These are phyloP conservation scores for Helichrysum umbraculigerum DNA, from an alignment of 129 eudicot genomes.

Conservation along the genomic window DNA sequence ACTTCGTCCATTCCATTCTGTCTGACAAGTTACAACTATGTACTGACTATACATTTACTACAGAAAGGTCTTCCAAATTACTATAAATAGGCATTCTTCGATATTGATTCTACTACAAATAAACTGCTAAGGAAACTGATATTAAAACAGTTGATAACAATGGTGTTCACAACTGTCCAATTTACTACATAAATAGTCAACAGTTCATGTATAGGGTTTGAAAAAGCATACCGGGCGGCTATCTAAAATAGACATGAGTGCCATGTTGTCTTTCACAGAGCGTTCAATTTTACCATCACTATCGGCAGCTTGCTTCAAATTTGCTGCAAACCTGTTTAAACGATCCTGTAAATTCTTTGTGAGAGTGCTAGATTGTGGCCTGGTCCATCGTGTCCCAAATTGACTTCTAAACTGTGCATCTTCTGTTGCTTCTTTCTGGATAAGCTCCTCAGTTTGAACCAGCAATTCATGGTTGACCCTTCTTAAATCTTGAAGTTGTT, in stretches of 20 bases:
- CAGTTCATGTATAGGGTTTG: constrained; percentile 8
- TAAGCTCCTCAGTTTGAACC: constrained; percentile 79
- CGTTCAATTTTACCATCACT: constrained; percentile 88
- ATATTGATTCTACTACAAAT: background rate
- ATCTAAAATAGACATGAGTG: constrained; percentile 85
- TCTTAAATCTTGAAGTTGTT: constrained; percentile 73
- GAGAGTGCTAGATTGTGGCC: constrained; percentile 83
- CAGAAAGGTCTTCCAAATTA: background rate
- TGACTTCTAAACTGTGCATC: constrained; percentile 87
- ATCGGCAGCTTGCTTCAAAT: constrained; percentile 86
- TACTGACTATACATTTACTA: too few species aligned
- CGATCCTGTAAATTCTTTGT: constrained; percentile 84
- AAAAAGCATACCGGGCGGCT: constrained; percentile 64
- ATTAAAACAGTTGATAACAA: background rate
- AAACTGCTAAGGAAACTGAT: background rate
- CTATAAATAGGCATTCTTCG: background rate
- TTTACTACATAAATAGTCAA: constrained; percentile 4
- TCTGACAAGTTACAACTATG: too few species aligned
- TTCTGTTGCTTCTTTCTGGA: constrained; percentile 86
- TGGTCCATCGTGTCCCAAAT: constrained; percentile 89
- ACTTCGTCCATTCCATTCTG: too few species aligned
- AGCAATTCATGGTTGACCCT: constrained; percentile 82
- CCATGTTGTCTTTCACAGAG: constrained; percentile 73
- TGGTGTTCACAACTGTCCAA: background rate
- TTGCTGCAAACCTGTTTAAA: constrained; percentile 73